Evolutionary conservation across 768 basidiomycete genomes (phyloP).

Genomic region (Trametopsis cervina): DNA sequence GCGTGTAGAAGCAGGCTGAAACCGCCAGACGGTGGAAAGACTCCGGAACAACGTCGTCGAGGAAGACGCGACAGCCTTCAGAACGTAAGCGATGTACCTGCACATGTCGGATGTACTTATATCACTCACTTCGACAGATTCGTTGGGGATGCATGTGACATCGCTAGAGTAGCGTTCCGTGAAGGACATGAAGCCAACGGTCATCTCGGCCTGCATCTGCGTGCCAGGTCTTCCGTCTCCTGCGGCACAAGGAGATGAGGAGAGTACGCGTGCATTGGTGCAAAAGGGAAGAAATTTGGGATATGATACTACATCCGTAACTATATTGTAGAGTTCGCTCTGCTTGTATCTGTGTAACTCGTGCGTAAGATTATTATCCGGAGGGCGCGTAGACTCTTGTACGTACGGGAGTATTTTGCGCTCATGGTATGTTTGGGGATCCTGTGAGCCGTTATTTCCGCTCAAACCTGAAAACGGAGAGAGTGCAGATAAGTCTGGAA

Average conservation of each 20-base stretch:
- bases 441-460: constrained; percentile 18
- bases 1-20: constrained; percentile 47
- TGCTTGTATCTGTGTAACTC: constrained; percentile 75
- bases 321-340: constrained; percentile 75
- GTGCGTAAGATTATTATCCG: too few relatives aligned
- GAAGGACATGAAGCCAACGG: constrained; percentile 83
- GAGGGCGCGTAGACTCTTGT: constrained; percentile 3
- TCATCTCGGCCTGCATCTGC: constrained; percentile 75
- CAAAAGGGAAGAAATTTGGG: constrained; percentile 87
- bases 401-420: constrained; percentile 85
- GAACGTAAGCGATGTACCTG: neutral
- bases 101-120: too few relatives aligned
- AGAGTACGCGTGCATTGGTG: constrained; percentile 60
- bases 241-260: constrained; percentile 22
- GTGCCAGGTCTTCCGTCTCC: constrained; percentile 21
- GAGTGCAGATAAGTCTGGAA: constrained; percentile 38
- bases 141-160: constrained; percentile 73
- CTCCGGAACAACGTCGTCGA: constrained; percentile 69
- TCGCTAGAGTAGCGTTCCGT: constrained; percentile 82
- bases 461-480: constrained; percentile 29
- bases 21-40: constrained; percentile 67
- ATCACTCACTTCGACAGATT: constrained; percentile 66
- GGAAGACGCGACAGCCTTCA: constrained; percentile 64
- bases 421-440: constrained; percentile 68
- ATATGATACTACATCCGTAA: constrained; percentile 86